A percentile compares a stretch with the other conserved stretches of the same genome.
Evolutionary conservation across 805 yeast genomes (phyloP).

Genomic region (Wickerhamiella hasegawae): DNA sequence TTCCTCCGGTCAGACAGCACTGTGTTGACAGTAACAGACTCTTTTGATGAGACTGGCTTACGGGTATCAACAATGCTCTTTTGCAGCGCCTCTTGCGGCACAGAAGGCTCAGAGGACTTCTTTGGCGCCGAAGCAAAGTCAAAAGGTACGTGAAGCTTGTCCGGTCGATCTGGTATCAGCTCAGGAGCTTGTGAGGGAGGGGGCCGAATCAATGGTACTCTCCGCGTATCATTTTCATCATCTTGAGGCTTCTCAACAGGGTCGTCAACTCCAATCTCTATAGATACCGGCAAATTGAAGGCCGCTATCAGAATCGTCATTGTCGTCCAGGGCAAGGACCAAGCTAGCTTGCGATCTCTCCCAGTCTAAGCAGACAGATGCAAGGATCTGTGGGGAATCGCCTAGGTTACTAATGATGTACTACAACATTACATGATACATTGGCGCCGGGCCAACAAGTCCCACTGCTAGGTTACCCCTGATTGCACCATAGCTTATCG

Average conservation of each 20-base stretch:
- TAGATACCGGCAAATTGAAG: constrained; percentile 19
- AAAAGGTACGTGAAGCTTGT: constrained; percentile 11
- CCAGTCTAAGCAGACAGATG: too few species aligned
- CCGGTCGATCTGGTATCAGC: neutral
- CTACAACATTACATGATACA: too few species aligned
- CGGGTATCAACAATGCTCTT: constrained; percentile 13
- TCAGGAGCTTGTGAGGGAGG: constrained; percentile 2
- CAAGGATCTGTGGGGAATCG: too few species aligned
- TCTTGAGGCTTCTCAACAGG: neutral
- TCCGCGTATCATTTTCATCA: constrained; percentile 1
- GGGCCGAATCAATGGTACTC: neutral
- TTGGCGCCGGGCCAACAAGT: too few species aligned
- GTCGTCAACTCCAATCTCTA: constrained; percentile 12
- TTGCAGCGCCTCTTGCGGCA: constrained; percentile 4
- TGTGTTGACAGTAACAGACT: constrained; percentile 1
- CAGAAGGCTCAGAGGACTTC: constrained; percentile 3
- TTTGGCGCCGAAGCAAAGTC: constrained; percentile 7
- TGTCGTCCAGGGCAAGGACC: neutral
- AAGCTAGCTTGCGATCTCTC: too few species aligned
- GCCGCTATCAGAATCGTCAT: constrained; percentile 17
- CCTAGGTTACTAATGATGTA: too few species aligned
- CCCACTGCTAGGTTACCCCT: too few species aligned
- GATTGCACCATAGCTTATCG: too few species aligned
- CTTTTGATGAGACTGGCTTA: neutral
- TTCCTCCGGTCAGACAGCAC: neutral